Evolutionary conservation across 2,329 filamentous ascomycete genomes (phyloP).

Genomic region (Scedosporium apiospermum): DNA sequence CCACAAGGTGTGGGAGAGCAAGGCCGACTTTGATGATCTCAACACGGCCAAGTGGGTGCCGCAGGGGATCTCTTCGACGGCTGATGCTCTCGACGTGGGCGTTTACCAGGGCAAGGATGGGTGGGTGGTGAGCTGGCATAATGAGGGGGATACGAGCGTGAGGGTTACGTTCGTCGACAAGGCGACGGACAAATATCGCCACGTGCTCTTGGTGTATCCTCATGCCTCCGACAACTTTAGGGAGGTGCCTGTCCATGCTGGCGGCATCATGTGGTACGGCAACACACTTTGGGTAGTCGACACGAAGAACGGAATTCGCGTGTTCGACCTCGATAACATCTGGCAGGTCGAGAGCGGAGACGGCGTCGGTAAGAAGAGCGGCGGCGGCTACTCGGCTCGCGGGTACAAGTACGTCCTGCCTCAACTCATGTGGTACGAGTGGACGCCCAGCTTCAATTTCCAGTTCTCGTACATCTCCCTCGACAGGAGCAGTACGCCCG

Average conservation of each 20-base stretch:
- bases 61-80: constrained; percentile 24
- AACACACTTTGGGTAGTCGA: constrained; percentile 24
- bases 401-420: constrained; percentile 24
- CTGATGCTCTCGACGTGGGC: constrained; percentile 19
- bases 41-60: constrained; percentile 23
- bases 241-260: constrained; percentile 22
- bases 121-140: constrained; percentile 25
- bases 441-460: constrained; percentile 17
- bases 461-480: constrained; percentile 24
- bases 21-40: constrained; percentile 18
- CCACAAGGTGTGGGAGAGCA: constrained; percentile 13
- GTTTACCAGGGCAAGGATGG: constrained; percentile 22
- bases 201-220: constrained; percentile 24
- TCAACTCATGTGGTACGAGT: constrained; percentile 20
- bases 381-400: constrained; percentile 19
- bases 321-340: constrained; percentile 26
- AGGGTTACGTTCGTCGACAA: constrained; percentile 23
- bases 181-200: constrained; percentile 17
- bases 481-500: constrained; percentile 21
- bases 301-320: constrained; percentile 22
- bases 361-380: constrained; percentile 19
- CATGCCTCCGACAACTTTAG: constrained; percentile 21
- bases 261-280: constrained; percentile 26
- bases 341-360: constrained; percentile 22
- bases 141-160: constrained; percentile 17